Evolutionary conservation across 2,329 filamentous ascomycete species (phyloP).

Genomic region (Ascochyta fabae): DNA sequence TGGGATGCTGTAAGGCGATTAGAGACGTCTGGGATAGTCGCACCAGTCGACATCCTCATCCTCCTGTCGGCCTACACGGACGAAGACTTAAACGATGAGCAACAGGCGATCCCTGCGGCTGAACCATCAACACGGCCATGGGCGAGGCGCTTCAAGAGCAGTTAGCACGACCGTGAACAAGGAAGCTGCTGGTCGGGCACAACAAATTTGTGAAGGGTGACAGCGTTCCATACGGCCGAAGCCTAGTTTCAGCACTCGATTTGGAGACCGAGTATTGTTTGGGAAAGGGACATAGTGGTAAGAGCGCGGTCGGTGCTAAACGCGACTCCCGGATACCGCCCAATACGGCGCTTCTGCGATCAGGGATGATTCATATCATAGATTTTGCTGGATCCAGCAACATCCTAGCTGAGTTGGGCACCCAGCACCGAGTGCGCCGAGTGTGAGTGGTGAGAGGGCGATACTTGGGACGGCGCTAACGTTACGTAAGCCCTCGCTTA

Average conservation of each 20-base stretch:
- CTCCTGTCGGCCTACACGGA: constrained; percentile 29
- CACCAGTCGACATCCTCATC: constrained; percentile 28
- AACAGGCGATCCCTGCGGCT: constrained; percentile 42
- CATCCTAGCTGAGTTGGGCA: constrained; percentile 2
- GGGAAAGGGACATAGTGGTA: constrained; percentile 25
- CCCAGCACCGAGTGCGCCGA: background rate
- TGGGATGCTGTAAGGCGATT: constrained; percentile 38
- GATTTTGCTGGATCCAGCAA: background rate
- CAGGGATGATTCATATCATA: background rate
- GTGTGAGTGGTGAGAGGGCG: constrained; percentile 1
- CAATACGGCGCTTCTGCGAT: constrained; percentile 17
- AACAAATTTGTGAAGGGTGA: constrained; percentile 15
- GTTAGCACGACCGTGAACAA: constrained; percentile 21
- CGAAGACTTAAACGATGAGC: constrained; percentile 29
- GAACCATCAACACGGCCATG: constrained; percentile 34
- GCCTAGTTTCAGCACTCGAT: constrained; percentile 36
- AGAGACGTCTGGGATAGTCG: constrained; percentile 34
- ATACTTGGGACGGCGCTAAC: background rate
- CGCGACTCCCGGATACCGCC: constrained; percentile 18
- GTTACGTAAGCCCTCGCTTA: constrained; percentile 13
- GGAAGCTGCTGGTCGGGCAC: constrained; percentile 28
- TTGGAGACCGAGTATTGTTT: constrained; percentile 31
- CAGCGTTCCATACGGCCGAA: constrained; percentile 34
- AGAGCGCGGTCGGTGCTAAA: constrained; percentile 19
- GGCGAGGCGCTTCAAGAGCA: constrained; percentile 21